phyloP scores from a whole-genome alignment of 2,329 filamentous ascomycete genomes.

The Colletotrichum falcatum region DNA sequence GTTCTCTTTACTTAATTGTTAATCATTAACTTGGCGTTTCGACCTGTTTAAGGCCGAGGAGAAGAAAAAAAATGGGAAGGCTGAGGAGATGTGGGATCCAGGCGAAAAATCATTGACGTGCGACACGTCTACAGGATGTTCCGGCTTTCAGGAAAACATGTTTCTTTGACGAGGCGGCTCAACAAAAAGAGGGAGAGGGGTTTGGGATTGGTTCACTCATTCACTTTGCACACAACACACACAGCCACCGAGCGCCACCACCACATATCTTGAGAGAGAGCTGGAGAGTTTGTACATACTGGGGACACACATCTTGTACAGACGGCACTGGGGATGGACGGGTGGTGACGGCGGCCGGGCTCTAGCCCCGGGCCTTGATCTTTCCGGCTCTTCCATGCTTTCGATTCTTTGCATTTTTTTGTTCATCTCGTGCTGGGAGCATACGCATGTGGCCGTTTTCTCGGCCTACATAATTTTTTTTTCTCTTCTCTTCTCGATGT shows the following conservation, averaged over 20 bases:
- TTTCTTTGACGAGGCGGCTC: neutral
- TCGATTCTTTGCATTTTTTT: conserved; percentile 23
- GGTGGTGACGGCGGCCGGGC: conserved; percentile 12
- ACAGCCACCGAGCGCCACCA: conserved; percentile 13
- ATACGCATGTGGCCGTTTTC: neutral
- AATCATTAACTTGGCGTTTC: conserved; percentile 36
- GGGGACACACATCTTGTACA: conserved; percentile 17
- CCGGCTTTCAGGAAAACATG: conserved; percentile 3
- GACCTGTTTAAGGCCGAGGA: conserved; percentile 26
- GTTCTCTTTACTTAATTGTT: conserved; percentile 18
- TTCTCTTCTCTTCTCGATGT: conserved; percentile 9
- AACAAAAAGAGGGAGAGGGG: neutral
- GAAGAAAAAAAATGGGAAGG: conserved; percentile 28
- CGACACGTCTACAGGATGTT: neutral
- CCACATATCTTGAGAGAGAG: conserved; percentile 20
- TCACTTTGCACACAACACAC: conserved; percentile 2
- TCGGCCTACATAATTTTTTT: no score
- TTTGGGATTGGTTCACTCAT: neutral
- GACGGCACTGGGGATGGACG: conserved; percentile 13
- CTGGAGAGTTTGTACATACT: conserved; percentile 33
- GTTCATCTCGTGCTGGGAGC: neutral
- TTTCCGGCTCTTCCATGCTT: conserved; percentile 18
- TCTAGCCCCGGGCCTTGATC: conserved; percentile 7
- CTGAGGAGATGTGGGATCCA: no score
- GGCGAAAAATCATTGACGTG: no score